phyloP scores from a whole-genome alignment of 1,284 basidiomycete species.

The Thecaphora frezii region DNA sequence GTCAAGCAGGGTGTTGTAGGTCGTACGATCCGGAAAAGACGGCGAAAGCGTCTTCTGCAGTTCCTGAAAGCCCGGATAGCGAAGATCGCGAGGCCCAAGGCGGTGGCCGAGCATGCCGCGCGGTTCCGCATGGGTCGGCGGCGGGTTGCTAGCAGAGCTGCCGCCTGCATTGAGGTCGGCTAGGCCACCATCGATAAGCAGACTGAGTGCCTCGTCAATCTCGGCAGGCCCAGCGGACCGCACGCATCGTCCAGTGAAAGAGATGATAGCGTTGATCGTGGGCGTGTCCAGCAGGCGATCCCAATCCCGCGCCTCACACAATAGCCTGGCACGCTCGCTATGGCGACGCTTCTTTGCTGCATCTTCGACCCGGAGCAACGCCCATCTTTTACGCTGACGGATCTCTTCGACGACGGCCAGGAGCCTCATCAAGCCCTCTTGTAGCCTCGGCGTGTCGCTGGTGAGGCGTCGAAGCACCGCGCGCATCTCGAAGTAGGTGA shows the following conservation, averaged over 20 bases:
- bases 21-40: conserved; percentile 24
- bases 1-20: conserved; percentile 32
- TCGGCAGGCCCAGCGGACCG: neutral
- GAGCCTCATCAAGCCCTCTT: conserved; percentile 1
- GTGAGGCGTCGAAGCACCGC: neutral
- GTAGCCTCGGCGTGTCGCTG: neutral
- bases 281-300: neutral
- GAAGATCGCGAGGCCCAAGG: neutral
- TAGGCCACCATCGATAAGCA: neutral
- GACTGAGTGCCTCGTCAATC: neutral
- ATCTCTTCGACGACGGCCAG: conserved; percentile 1
- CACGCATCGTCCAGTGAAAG: neutral
- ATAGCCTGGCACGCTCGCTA: too few relatives aligned
- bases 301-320: neutral
- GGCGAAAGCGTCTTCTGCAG: neutral
- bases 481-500: neutral
- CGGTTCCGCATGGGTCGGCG: too few relatives aligned
- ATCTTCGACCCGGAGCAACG: neutral
- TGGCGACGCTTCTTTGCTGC: neutral
- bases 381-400: neutral
- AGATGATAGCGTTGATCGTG: neutral
- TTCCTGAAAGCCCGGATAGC: neutral
- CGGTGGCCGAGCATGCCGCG: too few relatives aligned
- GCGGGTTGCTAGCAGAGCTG: too few relatives aligned
- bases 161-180: neutral